Evolutionary conservation across 805 yeast species (phyloP).

Genomic region (Zygoascus flipseniorum): DNA sequence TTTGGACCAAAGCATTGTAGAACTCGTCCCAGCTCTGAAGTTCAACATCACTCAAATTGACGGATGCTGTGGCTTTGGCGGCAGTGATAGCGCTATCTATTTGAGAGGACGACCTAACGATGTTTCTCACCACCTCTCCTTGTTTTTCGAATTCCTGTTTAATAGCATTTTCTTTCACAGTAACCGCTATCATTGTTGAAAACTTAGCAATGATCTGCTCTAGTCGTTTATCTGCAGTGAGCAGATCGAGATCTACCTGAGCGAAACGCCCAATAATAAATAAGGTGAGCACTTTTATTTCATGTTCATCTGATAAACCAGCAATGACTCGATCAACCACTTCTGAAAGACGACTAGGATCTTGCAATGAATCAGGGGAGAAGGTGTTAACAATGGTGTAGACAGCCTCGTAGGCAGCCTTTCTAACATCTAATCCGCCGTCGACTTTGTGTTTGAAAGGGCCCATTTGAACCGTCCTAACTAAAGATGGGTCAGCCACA

Average conservation of each 20-base stretch:
- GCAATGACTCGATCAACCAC: constrained; percentile 37
- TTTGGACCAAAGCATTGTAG: not conserved
- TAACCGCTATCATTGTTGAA: constrained; percentile 37
- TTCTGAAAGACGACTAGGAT: constrained; percentile 21
- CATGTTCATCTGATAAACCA: constrained; percentile 55
- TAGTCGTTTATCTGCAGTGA: constrained; percentile 12
- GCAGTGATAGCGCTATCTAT: not conserved
- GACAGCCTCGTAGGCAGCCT: constrained; percentile 60
- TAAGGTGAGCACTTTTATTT: constrained; percentile 47
- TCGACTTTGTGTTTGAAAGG: constrained; percentile 80
- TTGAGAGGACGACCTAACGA: constrained; percentile 9
- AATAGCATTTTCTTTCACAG: constrained; percentile 52
- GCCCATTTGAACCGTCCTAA: constrained; percentile 69
- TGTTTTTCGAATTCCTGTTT: constrained; percentile 56
- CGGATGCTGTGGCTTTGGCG: not conserved
- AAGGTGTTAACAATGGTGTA: constrained; percentile 41
- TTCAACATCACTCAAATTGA: not conserved
- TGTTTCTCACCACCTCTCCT: constrained; percentile 34
- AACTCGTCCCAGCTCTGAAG: constrained; percentile 1
- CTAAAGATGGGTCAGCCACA: constrained; percentile 44
- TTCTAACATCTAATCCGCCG: constrained; percentile 65
- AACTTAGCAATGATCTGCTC: constrained; percentile 30
- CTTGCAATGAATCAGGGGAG: constrained; percentile 13
- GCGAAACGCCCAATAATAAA: constrained; percentile 36
- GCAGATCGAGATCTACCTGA: constrained; percentile 24